These are phyloP conservation scores for Diplocarpon rosae DNA, from an alignment of 2,329 filamentous ascomycete species.

Conservation along the genomic window DNA sequence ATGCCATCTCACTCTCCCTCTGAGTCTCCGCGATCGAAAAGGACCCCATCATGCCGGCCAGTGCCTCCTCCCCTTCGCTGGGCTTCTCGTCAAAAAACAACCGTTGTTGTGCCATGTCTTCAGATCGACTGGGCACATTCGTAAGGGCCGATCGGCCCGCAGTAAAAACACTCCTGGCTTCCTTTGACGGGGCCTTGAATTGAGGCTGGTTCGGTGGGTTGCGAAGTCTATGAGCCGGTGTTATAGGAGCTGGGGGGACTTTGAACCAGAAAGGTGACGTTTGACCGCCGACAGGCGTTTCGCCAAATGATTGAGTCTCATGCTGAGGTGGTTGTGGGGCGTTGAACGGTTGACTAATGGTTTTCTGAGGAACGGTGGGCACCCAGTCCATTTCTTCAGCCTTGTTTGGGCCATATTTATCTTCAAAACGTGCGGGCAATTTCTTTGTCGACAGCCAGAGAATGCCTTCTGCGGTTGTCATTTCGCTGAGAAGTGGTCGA, in stretches of 20 bases:
- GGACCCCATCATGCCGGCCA: background rate
- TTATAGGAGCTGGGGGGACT: conserved; percentile 56
- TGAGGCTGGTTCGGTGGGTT: conserved; percentile 49
- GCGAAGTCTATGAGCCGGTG: conserved; percentile 49
- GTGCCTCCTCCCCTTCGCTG: conserved; percentile 1
- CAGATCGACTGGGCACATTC: background rate
- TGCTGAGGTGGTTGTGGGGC: conserved; percentile 30
- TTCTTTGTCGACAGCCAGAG: conserved; percentile 10
- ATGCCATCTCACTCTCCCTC: no score
- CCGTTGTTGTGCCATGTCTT: conserved; percentile 1
- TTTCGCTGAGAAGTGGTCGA: conserved; percentile 6
- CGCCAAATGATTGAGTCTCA: conserved; percentile 27
- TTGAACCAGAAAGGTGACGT: conserved; percentile 53
- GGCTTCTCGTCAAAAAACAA: conserved; percentile 1
- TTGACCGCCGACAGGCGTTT: conserved; percentile 14
- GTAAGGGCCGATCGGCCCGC: background rate
- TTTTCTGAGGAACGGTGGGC: conserved; percentile 37
- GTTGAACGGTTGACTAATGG: conserved; percentile 45
- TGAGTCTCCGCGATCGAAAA: background rate
- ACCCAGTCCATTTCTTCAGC: conserved; percentile 57
- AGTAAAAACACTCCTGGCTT: conserved; percentile 37
- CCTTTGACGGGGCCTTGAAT: conserved; percentile 35
- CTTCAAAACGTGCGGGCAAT: background rate
- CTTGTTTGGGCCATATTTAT: background rate
- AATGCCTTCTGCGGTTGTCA: conserved; percentile 5